Conservation (phyloP, 1,139 yeast genomes). For the Saccharomyces pastorianus region DNA sequence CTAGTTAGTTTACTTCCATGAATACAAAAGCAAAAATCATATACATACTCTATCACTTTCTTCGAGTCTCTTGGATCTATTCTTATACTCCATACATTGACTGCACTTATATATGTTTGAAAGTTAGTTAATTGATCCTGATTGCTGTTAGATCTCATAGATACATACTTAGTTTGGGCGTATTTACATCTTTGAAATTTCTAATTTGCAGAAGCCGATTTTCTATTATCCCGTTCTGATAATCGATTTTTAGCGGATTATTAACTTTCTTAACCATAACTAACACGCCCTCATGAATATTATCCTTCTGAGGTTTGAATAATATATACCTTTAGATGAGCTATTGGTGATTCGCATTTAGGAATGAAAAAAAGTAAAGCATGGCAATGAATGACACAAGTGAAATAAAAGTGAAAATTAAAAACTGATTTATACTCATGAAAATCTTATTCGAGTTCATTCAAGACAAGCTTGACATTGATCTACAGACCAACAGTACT, state of each 20-base stretch:
- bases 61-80: constrained; percentile 41
- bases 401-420: not conserved
- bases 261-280: constrained; percentile 32
- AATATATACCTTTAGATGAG: not conserved
- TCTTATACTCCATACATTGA: constrained; percentile 50
- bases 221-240: constrained; percentile 42
- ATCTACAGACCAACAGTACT: not conserved
- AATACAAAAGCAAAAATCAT: constrained; percentile 14
- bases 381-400: not conserved
- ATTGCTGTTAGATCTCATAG: not conserved
- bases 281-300: not conserved
- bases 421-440: not conserved
- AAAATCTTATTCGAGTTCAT: not conserved
- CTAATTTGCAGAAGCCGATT: constrained; percentile 44
- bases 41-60: constrained; percentile 27
- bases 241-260: constrained; percentile 38
- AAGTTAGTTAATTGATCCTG: not conserved
- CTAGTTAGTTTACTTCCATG: constrained; percentile 12
- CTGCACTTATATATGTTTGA: constrained; percentile 9
- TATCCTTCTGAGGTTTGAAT: not conserved
- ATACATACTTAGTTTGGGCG: constrained; percentile 33
- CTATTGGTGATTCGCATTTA: not conserved
- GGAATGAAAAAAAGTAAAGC: not conserved
- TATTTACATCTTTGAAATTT: constrained; percentile 24
- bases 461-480: not conserved